Percentiles rank a stretch among this genome's conserved stretches.
phyloP scores from a whole-genome alignment of 148 eudicot species.

The Rhododendron henanense region DNA sequence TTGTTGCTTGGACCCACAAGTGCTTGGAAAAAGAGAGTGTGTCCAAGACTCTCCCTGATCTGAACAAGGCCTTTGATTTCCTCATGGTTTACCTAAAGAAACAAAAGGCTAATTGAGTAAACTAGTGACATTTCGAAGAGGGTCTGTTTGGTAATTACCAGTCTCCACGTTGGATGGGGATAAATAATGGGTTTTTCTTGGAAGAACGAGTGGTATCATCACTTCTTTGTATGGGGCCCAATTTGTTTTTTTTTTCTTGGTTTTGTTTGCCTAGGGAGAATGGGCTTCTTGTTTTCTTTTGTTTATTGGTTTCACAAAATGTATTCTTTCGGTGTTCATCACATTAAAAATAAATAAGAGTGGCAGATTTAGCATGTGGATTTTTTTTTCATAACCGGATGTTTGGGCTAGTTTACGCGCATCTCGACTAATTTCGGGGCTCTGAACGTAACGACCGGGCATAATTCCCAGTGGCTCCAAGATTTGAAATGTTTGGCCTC shows the following conservation, averaged over 20 bases:
- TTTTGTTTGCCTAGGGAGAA: neutral
- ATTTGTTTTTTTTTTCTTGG: neutral
- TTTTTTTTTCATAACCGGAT: no score
- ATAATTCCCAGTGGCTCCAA: no score
- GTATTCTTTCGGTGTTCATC: no score
- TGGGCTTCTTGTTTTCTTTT: neutral
- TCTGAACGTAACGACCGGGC: no score
- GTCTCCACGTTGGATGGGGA: neutral
- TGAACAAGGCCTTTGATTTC: neutral
- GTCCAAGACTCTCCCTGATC: conserved; percentile 10
- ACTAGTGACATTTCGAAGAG: neutral
- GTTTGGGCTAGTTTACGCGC: no score
- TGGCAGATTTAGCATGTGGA: no score
- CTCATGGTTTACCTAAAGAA: neutral
- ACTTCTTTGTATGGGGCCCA: neutral
- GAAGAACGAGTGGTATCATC: neutral
- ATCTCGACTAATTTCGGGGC: no score
- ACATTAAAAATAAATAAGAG: no score
- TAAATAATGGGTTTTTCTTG: neutral
- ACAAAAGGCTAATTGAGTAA: neutral
- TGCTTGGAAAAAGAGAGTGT: conserved; percentile 48
- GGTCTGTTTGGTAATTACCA: neutral
- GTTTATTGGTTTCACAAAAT: neutral
- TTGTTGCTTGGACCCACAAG: conserved; percentile 34
- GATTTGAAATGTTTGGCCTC: no score